phyloP scores from a whole-genome alignment of 441 rosid species.

The Aleurites moluccanus region DNA sequence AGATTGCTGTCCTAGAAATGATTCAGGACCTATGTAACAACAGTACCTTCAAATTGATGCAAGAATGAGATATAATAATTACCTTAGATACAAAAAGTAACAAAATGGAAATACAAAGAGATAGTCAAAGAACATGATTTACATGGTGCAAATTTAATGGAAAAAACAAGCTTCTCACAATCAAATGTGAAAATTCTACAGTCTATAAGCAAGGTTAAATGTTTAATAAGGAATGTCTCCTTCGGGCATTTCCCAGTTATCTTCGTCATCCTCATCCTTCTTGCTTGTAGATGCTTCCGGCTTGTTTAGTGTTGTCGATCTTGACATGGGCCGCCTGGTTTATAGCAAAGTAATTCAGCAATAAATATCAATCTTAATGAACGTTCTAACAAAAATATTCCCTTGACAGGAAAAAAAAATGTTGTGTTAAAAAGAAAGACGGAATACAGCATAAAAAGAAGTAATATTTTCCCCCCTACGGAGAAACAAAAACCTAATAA shows the following conservation, averaged over 20 bases:
- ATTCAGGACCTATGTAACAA: neutral
- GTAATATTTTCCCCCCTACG: neutral
- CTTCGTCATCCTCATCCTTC: constrained; percentile 65
- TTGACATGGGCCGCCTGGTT: constrained; percentile 54
- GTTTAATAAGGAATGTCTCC: constrained; percentile 54
- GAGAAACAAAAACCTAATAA: neutral
- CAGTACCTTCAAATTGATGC: neutral
- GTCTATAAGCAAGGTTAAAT: constrained; percentile 25
- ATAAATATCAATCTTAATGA: constrained; percentile 2
- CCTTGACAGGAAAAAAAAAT: neutral
- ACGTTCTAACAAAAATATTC: neutral
- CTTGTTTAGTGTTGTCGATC: constrained; percentile 39
- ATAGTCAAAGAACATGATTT: constrained; percentile 23
- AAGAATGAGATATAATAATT: constrained; percentile 8
- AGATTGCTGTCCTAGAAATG: neutral
- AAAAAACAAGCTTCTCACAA: constrained; percentile 20
- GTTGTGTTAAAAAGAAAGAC: neutral
- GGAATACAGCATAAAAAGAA: neutral
- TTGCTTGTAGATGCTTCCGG: constrained; percentile 43
- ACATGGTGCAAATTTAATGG: constrained; percentile 24
- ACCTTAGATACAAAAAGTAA: constrained; percentile 14
- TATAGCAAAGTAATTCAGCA: constrained; percentile 11
- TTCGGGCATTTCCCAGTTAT: constrained; percentile 90
- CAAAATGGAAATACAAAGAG: constrained; percentile 18
- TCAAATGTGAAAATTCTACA: constrained; percentile 28